Conservation (phyloP, 352 stramenopile species). For the Globisporangium paddicum region DNA sequence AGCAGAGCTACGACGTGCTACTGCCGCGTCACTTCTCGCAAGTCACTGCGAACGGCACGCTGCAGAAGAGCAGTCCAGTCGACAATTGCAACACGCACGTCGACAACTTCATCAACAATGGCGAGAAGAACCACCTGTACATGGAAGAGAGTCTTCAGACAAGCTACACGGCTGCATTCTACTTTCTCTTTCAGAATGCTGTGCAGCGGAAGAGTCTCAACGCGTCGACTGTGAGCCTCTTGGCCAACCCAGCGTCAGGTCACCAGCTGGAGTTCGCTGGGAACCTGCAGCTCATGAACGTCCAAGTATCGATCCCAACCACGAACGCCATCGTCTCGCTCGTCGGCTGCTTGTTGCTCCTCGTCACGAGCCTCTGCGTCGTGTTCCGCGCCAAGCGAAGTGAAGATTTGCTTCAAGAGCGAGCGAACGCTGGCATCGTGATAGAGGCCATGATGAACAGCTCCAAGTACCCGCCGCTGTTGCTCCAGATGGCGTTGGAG, state of each 20-base stretch:
- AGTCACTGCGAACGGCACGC: not conserved
- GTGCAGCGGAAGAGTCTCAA: not conserved
- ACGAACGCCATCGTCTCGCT: not conserved
- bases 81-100: not conserved
- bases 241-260: too few relatives aligned
- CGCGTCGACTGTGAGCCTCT: too few relatives aligned
- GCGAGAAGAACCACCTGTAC: conserved; percentile 38
- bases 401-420: conserved; percentile 2
- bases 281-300: not conserved
- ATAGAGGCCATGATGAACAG: conserved; percentile 4
- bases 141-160: conserved; percentile 32
- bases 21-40: conserved; percentile 9
- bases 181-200: conserved; percentile 31
- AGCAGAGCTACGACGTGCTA: not conserved
- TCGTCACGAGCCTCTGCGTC: not conserved
- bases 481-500: too few relatives aligned
- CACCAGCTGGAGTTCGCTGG: not conserved
- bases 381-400: not conserved
- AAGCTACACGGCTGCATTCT: conserved; percentile 26
- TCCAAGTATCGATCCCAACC: not conserved
- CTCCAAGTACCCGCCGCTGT: conserved; percentile 2
- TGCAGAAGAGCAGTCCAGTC: not conserved
- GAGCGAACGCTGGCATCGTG: conserved; percentile 1
- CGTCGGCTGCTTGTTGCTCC: not conserved
- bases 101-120: conserved; percentile 8